Conservation (phyloP, 352 stramenopile species). For the Phytophthora tentaculata region DNA sequence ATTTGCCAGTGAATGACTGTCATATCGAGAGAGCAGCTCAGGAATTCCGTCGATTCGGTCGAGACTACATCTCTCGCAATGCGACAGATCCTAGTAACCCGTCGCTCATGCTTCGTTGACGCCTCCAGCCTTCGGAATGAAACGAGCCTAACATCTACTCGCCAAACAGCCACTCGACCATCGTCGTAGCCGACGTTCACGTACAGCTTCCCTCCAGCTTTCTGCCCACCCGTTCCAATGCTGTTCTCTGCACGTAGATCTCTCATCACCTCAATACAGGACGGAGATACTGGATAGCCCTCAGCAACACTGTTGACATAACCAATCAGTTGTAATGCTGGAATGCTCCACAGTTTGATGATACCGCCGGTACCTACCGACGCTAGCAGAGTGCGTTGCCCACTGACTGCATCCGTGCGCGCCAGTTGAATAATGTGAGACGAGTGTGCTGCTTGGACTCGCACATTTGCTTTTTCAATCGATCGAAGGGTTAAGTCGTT, state of each 20-base stretch:
- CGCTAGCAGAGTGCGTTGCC: slow-evolving; percentile 21
- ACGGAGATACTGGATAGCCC: slow-evolving; percentile 37
- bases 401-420: slow-evolving; percentile 4
- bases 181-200: slow-evolving; percentile 64
- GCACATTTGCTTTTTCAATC: slow-evolving; percentile 33
- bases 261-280: slow-evolving; percentile 45
- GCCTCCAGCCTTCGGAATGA: slow-evolving; percentile 39
- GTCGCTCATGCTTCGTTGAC: slow-evolving; percentile 46
- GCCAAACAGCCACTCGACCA: slow-evolving; percentile 54
- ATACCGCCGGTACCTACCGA: slow-evolving; percentile 65
- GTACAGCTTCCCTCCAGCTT: background rate
- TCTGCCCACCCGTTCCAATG: background rate
- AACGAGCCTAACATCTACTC: slow-evolving; percentile 13
- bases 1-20: slow-evolving; percentile 67
- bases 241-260: background rate
- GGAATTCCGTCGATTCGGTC: slow-evolving; percentile 28
- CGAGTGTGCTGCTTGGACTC: slow-evolving; percentile 42
- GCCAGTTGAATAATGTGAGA: slow-evolving; percentile 57
- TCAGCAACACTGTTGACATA: slow-evolving; percentile 49
- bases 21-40: slow-evolving; percentile 69
- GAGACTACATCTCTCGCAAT: slow-evolving; percentile 7
- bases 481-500: slow-evolving; percentile 7
- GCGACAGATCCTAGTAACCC: slow-evolving; percentile 45
- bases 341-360: slow-evolving; percentile 64
- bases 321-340: slow-evolving; percentile 40